Percentiles rank a stretch among this genome's conserved stretches.
Evolutionary conservation across 2,329 filamentous ascomycete genomes (phyloP).

Genomic region (Fusarium subglutinans): DNA sequence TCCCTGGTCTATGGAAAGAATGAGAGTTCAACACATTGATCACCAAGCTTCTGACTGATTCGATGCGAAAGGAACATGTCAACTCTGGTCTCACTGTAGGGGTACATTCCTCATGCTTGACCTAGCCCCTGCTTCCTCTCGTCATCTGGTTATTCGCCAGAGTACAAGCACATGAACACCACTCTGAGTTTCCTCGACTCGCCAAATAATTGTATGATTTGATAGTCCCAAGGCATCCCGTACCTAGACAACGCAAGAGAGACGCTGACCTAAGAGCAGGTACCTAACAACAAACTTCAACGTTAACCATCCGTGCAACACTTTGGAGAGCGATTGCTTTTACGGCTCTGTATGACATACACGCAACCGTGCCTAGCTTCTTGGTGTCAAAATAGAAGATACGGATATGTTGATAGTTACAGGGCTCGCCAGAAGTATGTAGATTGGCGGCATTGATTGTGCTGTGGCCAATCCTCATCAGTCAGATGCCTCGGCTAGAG

Average conservation of each 20-base stretch:
- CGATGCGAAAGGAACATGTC: not conserved
- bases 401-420: too few species aligned
- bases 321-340: not conserved
- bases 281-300: not conserved
- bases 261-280: not conserved
- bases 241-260: too few species aligned
- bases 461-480: not conserved
- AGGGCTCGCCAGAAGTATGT: not conserved
- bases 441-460: not conserved
- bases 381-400: not conserved
- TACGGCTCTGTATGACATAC: not conserved
- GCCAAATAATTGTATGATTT: not conserved
- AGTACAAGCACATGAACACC: not conserved
- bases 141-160: not conserved
- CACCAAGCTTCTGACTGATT: not conserved
- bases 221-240: not conserved
- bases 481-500: too few species aligned
- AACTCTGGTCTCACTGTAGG: too few species aligned
- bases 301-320: not conserved
- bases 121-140: not conserved
- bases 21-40: not conserved
- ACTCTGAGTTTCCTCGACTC: not conserved
- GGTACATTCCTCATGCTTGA: not conserved
- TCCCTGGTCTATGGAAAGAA: not conserved
- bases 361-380: not conserved